A percentile compares a stretch with the other conserved stretches of the same genome.
phyloP scores from a whole-genome alignment of 225 moss, liverwort and hornwort species.

The Takakia lepidozioides region DNA sequence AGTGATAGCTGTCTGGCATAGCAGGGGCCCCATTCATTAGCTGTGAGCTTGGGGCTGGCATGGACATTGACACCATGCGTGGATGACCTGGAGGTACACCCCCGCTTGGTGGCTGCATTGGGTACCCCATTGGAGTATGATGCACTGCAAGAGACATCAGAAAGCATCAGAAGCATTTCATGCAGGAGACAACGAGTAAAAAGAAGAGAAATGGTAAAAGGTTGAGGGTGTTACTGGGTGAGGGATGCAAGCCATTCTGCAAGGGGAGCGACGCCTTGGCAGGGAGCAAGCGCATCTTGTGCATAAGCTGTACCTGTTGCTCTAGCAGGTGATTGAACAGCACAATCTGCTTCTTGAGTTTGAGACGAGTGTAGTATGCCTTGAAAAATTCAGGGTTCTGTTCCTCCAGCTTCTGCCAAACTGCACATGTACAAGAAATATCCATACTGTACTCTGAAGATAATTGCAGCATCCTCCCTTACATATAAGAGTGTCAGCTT shows the following conservation, averaged over 20 bases:
- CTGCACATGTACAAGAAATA: too few relatives aligned
- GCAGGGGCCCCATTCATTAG: conserved; percentile 69
- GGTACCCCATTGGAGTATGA: conserved; percentile 85
- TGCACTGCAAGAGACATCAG: conserved; percentile 60
- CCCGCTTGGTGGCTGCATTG: conserved; percentile 59
- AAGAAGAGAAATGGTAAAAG: background rate
- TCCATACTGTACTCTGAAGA: too few relatives aligned
- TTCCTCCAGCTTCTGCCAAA: conserved; percentile 98
- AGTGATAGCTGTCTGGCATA: conserved; percentile 74
- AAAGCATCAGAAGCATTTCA: background rate
- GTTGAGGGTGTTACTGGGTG: conserved; percentile 51
- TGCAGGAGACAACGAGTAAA: background rate
- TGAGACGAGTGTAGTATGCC: conserved; percentile 95
- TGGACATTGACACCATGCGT: conserved; percentile 74
- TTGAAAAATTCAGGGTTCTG: conserved; percentile 98
- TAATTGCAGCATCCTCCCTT: too few relatives aligned
- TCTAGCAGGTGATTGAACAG: conserved; percentile 91
- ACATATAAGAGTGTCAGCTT: too few relatives aligned
- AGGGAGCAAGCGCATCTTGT: conserved; percentile 83
- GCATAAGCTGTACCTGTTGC: conserved; percentile 79
- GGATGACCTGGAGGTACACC: conserved; percentile 60
- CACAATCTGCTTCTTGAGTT: conserved; percentile 93
- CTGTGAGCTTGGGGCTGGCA: conserved; percentile 71
- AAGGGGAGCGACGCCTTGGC: conserved; percentile 61
- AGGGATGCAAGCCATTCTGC: conserved; percentile 89